phyloP scores from a whole-genome alignment of 352 stramenopile species.

The Phytopythium sindhum region DNA sequence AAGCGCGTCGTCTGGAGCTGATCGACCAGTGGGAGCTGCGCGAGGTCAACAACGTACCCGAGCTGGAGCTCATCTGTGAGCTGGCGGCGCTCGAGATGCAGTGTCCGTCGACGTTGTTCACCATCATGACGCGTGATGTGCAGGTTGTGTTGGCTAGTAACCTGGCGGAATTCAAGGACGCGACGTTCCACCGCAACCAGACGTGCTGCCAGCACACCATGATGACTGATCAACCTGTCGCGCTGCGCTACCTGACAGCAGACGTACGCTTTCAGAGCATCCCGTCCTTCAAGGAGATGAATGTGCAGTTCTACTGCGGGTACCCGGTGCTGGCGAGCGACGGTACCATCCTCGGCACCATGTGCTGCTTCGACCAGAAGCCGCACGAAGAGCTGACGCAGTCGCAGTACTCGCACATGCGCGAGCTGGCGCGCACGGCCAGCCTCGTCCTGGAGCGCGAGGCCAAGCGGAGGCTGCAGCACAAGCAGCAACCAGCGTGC shows the following conservation, averaged over 20 bases:
- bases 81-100: conserved; percentile 3
- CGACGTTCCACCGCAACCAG: conserved; percentile 23
- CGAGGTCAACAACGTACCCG: conserved; percentile 11
- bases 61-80: conserved; percentile 10
- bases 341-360: conserved; percentile 19
- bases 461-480: not conserved
- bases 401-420: conserved; percentile 28
- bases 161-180: not conserved
- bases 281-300: conserved; percentile 5
- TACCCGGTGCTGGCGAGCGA: conserved; percentile 30
- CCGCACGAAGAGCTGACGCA: conserved; percentile 22
- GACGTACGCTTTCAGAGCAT: conserved; percentile 38
- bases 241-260: conserved; percentile 24
- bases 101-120: not conserved
- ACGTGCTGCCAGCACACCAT: conserved; percentile 38
- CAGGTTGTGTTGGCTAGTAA: conserved; percentile 1
- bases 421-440: conserved; percentile 19
- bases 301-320: conserved; percentile 45
- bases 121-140: not conserved
- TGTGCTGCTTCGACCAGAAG: conserved; percentile 23
- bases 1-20: conserved; percentile 14
- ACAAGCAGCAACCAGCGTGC: too few relatives aligned
- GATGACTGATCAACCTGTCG: conserved; percentile 23
- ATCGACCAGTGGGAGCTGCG: conserved; percentile 20
- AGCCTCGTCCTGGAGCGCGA: conserved; percentile 11